Conservation (phyloP, 2,329 filamentous ascomycete genomes). For the Setomelanomma holmii region DNA sequence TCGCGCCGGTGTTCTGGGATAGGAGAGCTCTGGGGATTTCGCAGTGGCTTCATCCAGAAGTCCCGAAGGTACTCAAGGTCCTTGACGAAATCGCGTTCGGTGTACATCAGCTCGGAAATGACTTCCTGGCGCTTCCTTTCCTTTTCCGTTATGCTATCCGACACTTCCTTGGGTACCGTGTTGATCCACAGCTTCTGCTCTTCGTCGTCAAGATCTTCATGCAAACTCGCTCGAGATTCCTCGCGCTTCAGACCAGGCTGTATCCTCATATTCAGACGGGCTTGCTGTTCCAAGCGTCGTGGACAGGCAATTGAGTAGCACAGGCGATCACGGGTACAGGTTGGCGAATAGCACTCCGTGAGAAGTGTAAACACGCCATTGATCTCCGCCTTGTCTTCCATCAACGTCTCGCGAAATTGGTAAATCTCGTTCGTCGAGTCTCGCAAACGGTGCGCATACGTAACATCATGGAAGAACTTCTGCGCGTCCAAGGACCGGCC, state of each 20-base stretch:
- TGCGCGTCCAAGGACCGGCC: conserved; percentile 94
- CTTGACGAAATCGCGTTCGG: conserved; percentile 97
- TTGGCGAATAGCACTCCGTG: conserved; percentile 97
- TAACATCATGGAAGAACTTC: conserved; percentile 99
- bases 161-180: conserved; percentile 92
- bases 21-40: conserved; percentile 73
- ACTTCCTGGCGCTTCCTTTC: conserved; percentile 99
- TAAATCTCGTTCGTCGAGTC: conserved; percentile 96
- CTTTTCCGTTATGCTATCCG: conserved; percentile 84
- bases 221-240: conserved; percentile 73
- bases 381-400: conserved; percentile 83
- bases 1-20: conserved; percentile 89
- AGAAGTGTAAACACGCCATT: conserved; percentile 96
- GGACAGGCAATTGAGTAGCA: conserved; percentile 99
- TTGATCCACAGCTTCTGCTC: conserved; percentile 99
- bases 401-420: conserved; percentile 91
- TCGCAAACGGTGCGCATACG: conserved; percentile 92
- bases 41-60: conserved; percentile 96
- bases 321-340: conserved; percentile 91
- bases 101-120: conserved; percentile 98
- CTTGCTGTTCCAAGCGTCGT: conserved; percentile 90
- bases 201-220: conserved; percentile 88
- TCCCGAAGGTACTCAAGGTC: conserved; percentile 96
- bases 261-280: conserved; percentile 89
- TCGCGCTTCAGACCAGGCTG: conserved; percentile 82